A percentile compares a stretch with the other conserved stretches of the same genome.
Evolutionary conservation across 306 rosid species (phyloP).

Genomic region (Sesbania bispinosa): DNA sequence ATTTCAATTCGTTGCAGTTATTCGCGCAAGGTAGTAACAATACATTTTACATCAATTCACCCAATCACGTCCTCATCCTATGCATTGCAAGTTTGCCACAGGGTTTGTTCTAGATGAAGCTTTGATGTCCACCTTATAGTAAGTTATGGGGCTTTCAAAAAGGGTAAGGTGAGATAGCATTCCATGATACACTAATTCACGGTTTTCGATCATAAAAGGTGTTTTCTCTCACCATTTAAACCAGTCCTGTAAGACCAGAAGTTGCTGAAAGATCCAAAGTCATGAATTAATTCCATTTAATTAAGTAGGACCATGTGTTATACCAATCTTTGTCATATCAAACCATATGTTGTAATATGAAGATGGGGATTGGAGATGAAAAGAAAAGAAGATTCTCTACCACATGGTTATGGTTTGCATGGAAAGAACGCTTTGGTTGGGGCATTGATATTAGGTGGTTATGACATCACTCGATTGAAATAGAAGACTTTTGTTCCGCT

Average conservation of each 20-base stretch:
- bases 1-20: not conserved
- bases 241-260: conserved; percentile 20
- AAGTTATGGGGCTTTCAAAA: not conserved
- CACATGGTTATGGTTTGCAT: too few species aligned
- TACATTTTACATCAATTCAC: conserved; percentile 28
- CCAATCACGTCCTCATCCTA: conserved; percentile 31
- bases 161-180: not conserved
- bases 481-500: too few species aligned
- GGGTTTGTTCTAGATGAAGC: conserved; percentile 14
- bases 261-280: conserved; percentile 6
- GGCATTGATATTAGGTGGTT: too few species aligned
- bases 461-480: too few species aligned
- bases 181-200: not conserved
- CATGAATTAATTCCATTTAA: not conserved
- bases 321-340: conserved; percentile 5
- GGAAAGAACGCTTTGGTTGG: too few species aligned
- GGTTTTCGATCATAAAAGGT: not conserved
- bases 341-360: too few species aligned
- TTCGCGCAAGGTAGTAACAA: conserved; percentile 5
- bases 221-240: conserved; percentile 5
- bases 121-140: conserved; percentile 11
- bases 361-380: too few species aligned
- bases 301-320: not conserved
- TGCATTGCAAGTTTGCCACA: conserved; percentile 22
- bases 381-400: too few species aligned